Evolutionary conservation across 164 flowering plant genomes (phyloP).

Genomic region (Magnolia sinica): DNA sequence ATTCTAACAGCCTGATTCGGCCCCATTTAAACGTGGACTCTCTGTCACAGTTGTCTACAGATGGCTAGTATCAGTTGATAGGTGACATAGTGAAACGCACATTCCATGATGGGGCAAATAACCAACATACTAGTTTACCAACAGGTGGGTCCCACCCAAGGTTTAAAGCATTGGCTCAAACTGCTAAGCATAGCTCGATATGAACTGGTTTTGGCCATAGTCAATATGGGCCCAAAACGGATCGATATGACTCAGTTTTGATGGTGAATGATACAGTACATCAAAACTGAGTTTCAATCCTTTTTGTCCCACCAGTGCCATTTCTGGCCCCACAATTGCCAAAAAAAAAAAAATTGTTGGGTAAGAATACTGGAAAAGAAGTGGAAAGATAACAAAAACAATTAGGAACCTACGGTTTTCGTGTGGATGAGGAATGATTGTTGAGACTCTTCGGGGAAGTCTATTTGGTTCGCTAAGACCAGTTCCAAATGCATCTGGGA

Average conservation of each 20-base stretch:
- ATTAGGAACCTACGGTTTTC: slow-evolving; percentile 45
- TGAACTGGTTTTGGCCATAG: background rate
- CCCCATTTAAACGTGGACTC: background rate
- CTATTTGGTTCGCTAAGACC: slow-evolving; percentile 11
- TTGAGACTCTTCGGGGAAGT: slow-evolving; percentile 73
- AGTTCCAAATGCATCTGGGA: slow-evolving; percentile 15
- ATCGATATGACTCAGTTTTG: too few species aligned
- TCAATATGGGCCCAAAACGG: too few species aligned
- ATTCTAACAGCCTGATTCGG: background rate
- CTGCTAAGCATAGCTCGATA: background rate
- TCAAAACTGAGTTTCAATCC: too few species aligned
- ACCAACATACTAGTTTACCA: background rate
- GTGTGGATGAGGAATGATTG: slow-evolving; percentile 42
- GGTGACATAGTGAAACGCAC: background rate
- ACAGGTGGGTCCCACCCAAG: background rate
- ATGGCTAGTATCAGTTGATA: background rate
- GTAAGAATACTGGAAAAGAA: background rate
- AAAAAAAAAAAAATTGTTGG: too few species aligned
- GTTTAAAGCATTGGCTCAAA: background rate
- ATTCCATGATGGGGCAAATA: background rate
- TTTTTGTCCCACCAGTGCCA: too few species aligned
- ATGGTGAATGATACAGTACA: too few species aligned
- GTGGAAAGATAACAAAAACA: slow-evolving; percentile 1
- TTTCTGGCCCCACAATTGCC: too few species aligned
- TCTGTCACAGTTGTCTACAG: background rate